A percentile compares a stretch with the other conserved stretches of the same genome.
Conservation (phyloP, 148 eudicot genomes). For the Euryodendron excelsum region DNA sequence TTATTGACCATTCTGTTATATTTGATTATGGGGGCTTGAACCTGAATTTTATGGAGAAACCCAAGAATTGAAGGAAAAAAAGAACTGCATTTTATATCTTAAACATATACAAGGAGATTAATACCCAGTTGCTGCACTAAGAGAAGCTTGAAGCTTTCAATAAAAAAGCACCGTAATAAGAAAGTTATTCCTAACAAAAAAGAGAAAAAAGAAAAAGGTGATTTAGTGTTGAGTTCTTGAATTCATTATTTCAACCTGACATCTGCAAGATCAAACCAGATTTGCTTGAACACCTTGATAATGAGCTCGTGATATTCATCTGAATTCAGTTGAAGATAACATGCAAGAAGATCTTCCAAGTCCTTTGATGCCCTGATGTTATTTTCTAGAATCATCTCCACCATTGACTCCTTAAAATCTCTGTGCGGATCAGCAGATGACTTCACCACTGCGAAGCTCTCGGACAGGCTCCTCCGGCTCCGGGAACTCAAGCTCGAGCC, state of each 20-base stretch:
- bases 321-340: slow-evolving; percentile 69
- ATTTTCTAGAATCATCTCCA: slow-evolving; percentile 85
- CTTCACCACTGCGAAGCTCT: slow-evolving; percentile 83
- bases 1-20: too few relatives aligned
- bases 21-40: too few relatives aligned
- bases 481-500: neutral
- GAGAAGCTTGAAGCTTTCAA: neutral
- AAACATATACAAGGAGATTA: neutral
- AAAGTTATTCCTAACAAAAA: neutral
- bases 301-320: slow-evolving; percentile 82
- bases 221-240: neutral
- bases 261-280: slow-evolving; percentile 68
- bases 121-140: neutral
- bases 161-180: too few relatives aligned
- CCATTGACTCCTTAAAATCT: slow-evolving; percentile 87
- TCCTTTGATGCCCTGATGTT: slow-evolving; percentile 61
- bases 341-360: slow-evolving; percentile 83
- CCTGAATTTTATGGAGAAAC: too few relatives aligned
- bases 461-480: slow-evolving; percentile 39
- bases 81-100: neutral
- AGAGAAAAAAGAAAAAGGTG: neutral
- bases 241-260: slow-evolving; percentile 15
- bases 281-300: slow-evolving; percentile 79
- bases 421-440: slow-evolving; percentile 58
- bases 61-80: too few relatives aligned